These are phyloP conservation scores for Tulasnella sp. DNA, from an alignment of 768 basidiomycete species.

Conservation along the genomic window DNA sequence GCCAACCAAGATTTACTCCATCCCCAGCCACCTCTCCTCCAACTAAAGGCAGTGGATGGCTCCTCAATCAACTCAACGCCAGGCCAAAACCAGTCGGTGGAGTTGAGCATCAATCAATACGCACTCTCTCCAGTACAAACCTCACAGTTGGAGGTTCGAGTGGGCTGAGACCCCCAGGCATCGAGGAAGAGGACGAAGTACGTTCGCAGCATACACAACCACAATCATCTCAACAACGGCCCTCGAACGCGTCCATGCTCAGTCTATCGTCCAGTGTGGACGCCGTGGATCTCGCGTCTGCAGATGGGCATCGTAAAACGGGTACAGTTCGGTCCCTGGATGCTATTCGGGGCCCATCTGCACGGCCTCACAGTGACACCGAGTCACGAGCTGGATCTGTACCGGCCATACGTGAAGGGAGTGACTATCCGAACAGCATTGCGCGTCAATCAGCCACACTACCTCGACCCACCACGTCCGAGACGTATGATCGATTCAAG, in stretches of 20 bases:
- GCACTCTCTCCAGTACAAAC: not conserved
- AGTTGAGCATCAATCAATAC: not conserved
- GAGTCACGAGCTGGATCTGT: not conserved
- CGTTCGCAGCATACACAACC: not conserved
- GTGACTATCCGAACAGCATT: not conserved
- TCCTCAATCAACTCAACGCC: slow-evolving; percentile 7
- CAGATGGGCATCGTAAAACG: not conserved
- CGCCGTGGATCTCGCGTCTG: slow-evolving; percentile 2
- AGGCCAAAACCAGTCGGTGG: not conserved
- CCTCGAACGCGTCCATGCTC: slow-evolving; percentile 8
- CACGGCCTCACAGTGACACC: too few relatives aligned
- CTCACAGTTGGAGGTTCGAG: not conserved
- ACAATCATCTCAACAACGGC: not conserved
- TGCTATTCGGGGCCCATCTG: not conserved
- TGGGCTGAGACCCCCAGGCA: slow-evolving; percentile 5
- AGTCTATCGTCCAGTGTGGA: slow-evolving; percentile 11
- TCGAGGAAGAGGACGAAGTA: slow-evolving; percentile 3
- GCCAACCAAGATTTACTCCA: not conserved
- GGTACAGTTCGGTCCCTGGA: not conserved
- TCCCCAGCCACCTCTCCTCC: not conserved
- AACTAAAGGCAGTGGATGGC: slow-evolving; percentile 8
- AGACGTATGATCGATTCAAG: not conserved
- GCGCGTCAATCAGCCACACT: slow-evolving; percentile 11
- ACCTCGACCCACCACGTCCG: not conserved
- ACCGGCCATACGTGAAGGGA: not conserved